phyloP scores from a whole-genome alignment of 2,329 filamentous ascomycete species.

The Arthrobotrys conoides region DNA sequence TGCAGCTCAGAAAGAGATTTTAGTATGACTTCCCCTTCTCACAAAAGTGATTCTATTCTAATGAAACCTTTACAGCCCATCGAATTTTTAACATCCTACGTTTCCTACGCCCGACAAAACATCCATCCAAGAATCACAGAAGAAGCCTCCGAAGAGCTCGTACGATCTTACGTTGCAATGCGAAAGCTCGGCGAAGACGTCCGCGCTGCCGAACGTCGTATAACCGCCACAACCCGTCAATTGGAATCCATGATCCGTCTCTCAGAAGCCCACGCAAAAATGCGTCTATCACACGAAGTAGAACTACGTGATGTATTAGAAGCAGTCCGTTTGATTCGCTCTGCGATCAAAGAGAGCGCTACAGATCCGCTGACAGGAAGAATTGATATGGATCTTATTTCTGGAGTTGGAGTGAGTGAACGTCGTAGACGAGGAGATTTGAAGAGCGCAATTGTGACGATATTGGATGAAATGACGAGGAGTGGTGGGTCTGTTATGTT shows the following conservation, averaged over 20 bases:
- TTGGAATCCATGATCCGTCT: constrained; percentile 99
- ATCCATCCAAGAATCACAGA: constrained; percentile 86
- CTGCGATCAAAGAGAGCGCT: constrained; percentile 95
- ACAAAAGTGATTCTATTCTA: too few relatives aligned
- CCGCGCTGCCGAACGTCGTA: constrained; percentile 90
- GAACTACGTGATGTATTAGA: constrained; percentile 87
- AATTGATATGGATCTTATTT: constrained; percentile 93
- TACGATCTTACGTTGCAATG: constrained; percentile 92
- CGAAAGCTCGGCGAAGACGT: constrained; percentile 91
- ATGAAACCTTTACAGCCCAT: constrained; percentile 81
- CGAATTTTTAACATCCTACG: constrained; percentile 96
- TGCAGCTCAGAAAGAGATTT: constrained; percentile 80
- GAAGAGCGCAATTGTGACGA: constrained; percentile 80
- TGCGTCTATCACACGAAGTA: constrained; percentile 85
- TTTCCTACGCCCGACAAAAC: constrained; percentile 91
- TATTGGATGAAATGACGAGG: constrained; percentile 85
- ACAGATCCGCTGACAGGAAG: constrained; percentile 90
- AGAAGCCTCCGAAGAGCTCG: constrained; percentile 85
- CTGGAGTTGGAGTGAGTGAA: constrained; percentile 92
- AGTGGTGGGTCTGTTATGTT: constrained; percentile 79
- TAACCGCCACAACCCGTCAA: constrained; percentile 96
- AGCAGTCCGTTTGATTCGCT: constrained; percentile 91
- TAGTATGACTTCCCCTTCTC: constrained; percentile 72
- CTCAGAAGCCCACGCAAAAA: constrained; percentile 95
- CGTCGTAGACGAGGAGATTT: constrained; percentile 85